These are phyloP conservation scores for Breynia disticha DNA, from an alignment of 441 rosid genomes.

Conservation along the genomic window DNA sequence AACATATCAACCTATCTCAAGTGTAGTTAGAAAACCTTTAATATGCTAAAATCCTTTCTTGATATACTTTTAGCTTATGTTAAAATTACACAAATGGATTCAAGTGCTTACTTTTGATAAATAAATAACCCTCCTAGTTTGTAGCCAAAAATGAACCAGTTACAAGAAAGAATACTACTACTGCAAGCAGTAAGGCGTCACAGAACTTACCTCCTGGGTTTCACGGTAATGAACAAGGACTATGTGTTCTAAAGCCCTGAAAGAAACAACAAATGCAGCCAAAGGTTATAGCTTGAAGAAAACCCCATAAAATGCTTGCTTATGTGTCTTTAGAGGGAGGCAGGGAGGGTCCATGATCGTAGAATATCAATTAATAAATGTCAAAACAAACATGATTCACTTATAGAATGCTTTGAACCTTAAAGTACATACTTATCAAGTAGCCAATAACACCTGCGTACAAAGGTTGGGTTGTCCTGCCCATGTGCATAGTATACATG, in stretches of 20 bases:
- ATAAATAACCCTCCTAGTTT: too few species aligned
- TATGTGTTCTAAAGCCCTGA: constrained; percentile 82
- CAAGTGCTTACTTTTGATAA: too few species aligned
- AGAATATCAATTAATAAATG: not conserved
- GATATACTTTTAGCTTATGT: too few species aligned
- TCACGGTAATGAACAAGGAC: constrained; percentile 99
- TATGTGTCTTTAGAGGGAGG: not conserved
- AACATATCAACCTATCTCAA: too few species aligned
- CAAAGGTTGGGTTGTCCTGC: constrained; percentile 75
- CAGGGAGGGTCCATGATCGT: not conserved
- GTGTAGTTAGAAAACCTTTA: too few species aligned
- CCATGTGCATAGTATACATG: constrained; percentile 99
- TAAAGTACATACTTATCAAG: constrained; percentile 78
- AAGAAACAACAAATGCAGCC: constrained; percentile 15
- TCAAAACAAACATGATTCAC: constrained; percentile 4
- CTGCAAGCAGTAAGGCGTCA: constrained; percentile 10
- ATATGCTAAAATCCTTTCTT: too few species aligned
- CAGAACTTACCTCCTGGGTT: constrained; percentile 80
- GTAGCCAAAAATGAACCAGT: constrained; percentile 3
- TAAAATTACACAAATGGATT: too few species aligned
- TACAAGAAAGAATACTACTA: constrained; percentile 9
- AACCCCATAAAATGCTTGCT: not conserved
- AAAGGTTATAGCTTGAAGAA: constrained; percentile 8
- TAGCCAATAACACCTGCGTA: constrained; percentile 97
- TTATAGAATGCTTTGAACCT: constrained; percentile 3